Evolutionary conservation across 164 flowering plant genomes (phyloP), one percentile per base, ranked within the genome.

Genomic region (Magnolia changhungtana): DNA sequence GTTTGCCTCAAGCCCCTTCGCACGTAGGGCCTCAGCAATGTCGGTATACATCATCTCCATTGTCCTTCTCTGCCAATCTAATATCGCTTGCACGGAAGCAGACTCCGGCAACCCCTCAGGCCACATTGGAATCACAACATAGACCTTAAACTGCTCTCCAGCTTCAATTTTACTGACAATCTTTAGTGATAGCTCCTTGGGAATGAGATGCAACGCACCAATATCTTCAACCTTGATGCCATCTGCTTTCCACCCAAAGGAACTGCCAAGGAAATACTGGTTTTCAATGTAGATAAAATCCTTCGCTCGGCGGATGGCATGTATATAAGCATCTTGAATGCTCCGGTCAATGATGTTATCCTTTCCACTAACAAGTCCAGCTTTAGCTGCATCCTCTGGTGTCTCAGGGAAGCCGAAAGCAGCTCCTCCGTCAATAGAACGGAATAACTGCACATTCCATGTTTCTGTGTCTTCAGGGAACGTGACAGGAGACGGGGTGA

Each of bases 201-300:
- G 91, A 37, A 90, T 85, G 3, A 90, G 79, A 75, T 90, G 89
- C 76, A 83, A 59, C 11, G 88, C 90, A 50, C 88, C 86, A 31
- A 87, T 73, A 13, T 86, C 89, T 63, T 88, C 85, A 18, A 81
- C 80, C 63, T 86, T 82, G 27, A 85, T 72, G 72, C 37, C 86
- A 68, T 49, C 86, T 51, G 86, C 67, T 29, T 82, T 73, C 95
- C 95, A 91, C 2, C 76, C 61, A 59, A 82, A 92, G 2, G 88
- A 87, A 83, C 96, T 91, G 29, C 96, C 96, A 20, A 91, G 78
- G 81, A 91, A 91, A 74, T 91, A 91, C 80, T 91, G 96, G 55
- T 91, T 89, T 74, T 89, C 92, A 24, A 90, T 86, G 85, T 90
- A 90, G 49, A 90, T 85, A 77, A 89, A 91, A 58, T 80, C 81